Evolutionary conservation across 2,329 filamentous ascomycete species (phyloP).

Genomic region (Scleromitrula shiraiana): DNA sequence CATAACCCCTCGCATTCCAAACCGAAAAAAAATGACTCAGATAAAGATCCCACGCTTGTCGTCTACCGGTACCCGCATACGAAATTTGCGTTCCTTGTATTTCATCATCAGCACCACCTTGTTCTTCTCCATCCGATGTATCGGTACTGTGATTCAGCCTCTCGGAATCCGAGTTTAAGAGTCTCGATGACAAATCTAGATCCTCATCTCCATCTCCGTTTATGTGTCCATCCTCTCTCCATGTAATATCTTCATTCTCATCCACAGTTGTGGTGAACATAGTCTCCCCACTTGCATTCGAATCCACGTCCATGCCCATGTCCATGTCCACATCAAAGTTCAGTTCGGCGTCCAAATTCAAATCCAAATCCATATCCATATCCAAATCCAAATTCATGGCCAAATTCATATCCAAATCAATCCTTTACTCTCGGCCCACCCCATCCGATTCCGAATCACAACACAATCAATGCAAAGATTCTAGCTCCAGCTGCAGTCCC

Average conservation of each 20-base stretch:
- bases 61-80: slow-evolving; percentile 26
- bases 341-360: background rate
- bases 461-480: too few species aligned
- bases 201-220: background rate
- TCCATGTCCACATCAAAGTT: background rate
- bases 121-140: background rate
- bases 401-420: background rate
- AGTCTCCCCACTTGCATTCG: too few species aligned
- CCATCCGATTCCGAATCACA: too few species aligned
- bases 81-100: too few species aligned
- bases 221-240: background rate
- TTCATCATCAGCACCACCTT: background rate
- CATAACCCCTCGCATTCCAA: slow-evolving; percentile 46
- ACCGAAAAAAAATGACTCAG: slow-evolving; percentile 47
- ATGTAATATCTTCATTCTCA: background rate
- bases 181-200: too few species aligned
- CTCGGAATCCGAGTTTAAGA: too few species aligned
- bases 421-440: slow-evolving; percentile 3
- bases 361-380: background rate
- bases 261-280: too few species aligned
- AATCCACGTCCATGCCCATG: background rate
- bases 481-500: too few species aligned
- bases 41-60: slow-evolving; percentile 37
- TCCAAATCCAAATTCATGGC: background rate
- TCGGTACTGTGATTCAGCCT: too few species aligned